Percentiles rank a stretch among this genome's conserved stretches.
These are phyloP conservation scores for Podaxis carcinomalis DNA, from an alignment of 768 basidiomycete species.

Conservation along the genomic window DNA sequence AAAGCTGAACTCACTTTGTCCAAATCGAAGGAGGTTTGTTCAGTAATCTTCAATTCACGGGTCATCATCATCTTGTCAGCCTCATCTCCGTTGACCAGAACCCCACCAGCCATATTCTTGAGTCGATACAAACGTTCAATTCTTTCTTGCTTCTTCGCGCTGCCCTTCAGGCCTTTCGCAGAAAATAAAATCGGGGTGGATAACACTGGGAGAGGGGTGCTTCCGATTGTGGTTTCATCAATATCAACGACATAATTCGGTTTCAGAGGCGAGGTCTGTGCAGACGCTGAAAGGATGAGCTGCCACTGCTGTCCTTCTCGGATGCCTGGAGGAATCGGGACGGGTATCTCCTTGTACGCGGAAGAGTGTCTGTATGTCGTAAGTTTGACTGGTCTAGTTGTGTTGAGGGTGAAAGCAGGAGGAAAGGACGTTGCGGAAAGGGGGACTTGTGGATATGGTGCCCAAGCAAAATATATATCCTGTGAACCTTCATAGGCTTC, in stretches of 20 bases:
- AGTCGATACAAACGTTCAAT: slow-evolving; percentile 55
- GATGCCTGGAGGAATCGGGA: slow-evolving; percentile 56
- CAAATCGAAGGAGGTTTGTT: slow-evolving; percentile 87
- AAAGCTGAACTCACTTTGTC: slow-evolving; percentile 66
- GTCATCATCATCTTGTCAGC: not conserved
- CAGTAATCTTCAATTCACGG: slow-evolving; percentile 48
- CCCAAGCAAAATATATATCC: slow-evolving; percentile 75
- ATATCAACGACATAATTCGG: slow-evolving; percentile 34
- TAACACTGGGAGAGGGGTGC: slow-evolving; percentile 51
- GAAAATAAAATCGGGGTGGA: slow-evolving; percentile 61
- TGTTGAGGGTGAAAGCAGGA: slow-evolving; percentile 13
- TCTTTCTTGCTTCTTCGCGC: slow-evolving; percentile 56
- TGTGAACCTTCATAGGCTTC: slow-evolving; percentile 52
- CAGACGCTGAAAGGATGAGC: slow-evolving; percentile 43
- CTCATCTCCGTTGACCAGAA: slow-evolving; percentile 15
- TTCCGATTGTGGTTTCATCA: slow-evolving; percentile 36
- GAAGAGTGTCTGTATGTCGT: slow-evolving; percentile 67
- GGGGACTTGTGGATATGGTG: slow-evolving; percentile 13
- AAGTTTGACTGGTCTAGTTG: slow-evolving; percentile 52
- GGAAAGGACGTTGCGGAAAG: slow-evolving; percentile 1
- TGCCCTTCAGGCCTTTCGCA: slow-evolving; percentile 22
- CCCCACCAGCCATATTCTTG: slow-evolving; percentile 15
- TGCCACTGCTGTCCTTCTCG: slow-evolving; percentile 58
- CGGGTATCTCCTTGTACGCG: slow-evolving; percentile 71
- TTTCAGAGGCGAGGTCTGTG: slow-evolving; percentile 12